A percentile compares a stretch with the other conserved stretches of the same genome.
These are phyloP conservation scores for Diplocarpon rosae DNA, from an alignment of 2,329 filamentous ascomycete genomes.

Conservation along the genomic window DNA sequence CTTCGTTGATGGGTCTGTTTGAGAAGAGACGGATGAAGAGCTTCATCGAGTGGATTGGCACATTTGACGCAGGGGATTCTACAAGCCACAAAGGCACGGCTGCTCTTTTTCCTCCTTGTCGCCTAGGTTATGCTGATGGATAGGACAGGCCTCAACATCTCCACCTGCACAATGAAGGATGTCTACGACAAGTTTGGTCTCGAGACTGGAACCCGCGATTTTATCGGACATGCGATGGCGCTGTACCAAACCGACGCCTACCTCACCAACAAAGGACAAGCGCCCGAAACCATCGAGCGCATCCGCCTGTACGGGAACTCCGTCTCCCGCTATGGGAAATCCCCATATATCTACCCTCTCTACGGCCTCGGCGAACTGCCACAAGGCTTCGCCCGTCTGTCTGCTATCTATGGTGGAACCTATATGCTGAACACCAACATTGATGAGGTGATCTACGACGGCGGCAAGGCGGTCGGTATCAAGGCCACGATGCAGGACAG, in stretches of 20 bases:
- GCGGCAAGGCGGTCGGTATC: constrained; percentile 81
- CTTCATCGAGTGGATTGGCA: constrained; percentile 92
- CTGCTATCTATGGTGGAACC: constrained; percentile 95
- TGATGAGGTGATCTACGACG: constrained; percentile 80
- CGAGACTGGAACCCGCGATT: constrained; percentile 81
- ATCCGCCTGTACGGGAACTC: constrained; percentile 97
- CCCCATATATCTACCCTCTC: constrained; percentile 97
- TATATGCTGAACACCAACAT: constrained; percentile 98
- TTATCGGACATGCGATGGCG: constrained; percentile 97
- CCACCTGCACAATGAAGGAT: constrained; percentile 84
- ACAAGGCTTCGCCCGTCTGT: constrained; percentile 93
- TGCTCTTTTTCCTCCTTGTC: too few relatives aligned
- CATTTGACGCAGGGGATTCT: constrained; percentile 72
- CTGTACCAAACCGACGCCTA: constrained; percentile 88
- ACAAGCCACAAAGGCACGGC: constrained; percentile 72
- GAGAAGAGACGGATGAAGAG: constrained; percentile 96
- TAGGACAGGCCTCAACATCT: constrained; percentile 62
- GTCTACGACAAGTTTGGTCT: constrained; percentile 97
- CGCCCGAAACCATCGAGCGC: constrained; percentile 78
- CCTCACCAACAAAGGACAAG: constrained; percentile 59
- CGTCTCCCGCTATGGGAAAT: constrained; percentile 95
- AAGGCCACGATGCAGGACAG: constrained; percentile 90
- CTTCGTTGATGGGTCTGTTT: constrained; percentile 91
- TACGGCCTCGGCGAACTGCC: constrained; percentile 96
- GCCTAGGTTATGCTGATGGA: constrained; percentile 16